These are phyloP conservation scores for Backusella westeae DNA, from an alignment of 192 early-diverging fungal species.

Conservation along the genomic window DNA sequence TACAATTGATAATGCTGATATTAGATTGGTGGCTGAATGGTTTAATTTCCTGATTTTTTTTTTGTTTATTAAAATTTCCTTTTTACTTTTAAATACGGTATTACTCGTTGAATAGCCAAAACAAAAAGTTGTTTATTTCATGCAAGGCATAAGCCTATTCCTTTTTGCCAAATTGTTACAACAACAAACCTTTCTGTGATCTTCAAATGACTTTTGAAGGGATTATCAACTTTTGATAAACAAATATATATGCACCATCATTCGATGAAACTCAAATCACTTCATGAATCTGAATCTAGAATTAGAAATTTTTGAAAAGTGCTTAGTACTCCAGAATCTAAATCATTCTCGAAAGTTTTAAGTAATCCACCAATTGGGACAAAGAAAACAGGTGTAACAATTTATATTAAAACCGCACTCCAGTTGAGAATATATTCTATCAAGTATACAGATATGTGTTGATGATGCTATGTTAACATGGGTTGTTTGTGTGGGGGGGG, in stretches of 20 bases:
- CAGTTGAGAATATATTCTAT: neutral
- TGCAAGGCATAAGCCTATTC: neutral
- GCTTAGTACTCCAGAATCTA: neutral
- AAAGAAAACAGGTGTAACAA: neutral
- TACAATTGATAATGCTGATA: neutral
- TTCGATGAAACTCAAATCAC: neutral
- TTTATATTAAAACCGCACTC: neutral
- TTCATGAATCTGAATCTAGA: neutral
- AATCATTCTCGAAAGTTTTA: neutral
- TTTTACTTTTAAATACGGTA: neutral
- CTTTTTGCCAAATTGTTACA: neutral
- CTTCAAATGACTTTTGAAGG: neutral
- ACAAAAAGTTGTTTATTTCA: neutral
- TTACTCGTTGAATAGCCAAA: neutral
- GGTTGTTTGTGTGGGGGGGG: neutral
- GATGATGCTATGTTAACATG: neutral
- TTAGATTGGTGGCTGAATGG: neutral
- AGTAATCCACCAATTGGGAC: neutral
- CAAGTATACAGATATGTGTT: neutral
- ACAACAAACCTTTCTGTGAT: neutral
- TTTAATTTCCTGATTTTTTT: neutral
- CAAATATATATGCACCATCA: neutral
- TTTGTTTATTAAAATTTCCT: slow-evolving; percentile 2
- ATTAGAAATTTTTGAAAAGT: neutral
- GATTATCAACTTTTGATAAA: neutral